phyloP scores from a whole-genome alignment of 2,329 filamentous ascomycete species.

The Aspergillus sclerotialis region DNA sequence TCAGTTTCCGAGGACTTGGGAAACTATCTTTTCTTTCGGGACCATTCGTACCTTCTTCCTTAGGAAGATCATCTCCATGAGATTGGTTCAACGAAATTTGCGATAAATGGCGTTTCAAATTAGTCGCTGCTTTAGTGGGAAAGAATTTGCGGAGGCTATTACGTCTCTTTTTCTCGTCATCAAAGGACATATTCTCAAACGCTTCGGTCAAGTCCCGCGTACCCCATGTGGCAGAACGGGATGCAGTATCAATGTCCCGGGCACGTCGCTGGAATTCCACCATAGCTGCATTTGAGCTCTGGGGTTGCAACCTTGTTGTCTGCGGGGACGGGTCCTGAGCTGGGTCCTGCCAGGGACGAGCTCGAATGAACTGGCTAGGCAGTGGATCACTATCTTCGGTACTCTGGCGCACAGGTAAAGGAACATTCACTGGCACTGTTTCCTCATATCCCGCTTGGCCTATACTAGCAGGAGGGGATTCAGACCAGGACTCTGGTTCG shows the following conservation, averaged over 20 bases:
- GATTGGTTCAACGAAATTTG: constrained; percentile 23
- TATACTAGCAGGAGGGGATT: constrained; percentile 19
- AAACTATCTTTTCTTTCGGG: constrained; percentile 25
- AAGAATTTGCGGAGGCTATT: constrained; percentile 40
- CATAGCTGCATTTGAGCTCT: constrained; percentile 50
- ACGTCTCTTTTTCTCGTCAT: constrained; percentile 35
- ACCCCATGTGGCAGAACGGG: constrained; percentile 50
- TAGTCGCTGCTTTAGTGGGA: constrained; percentile 37
- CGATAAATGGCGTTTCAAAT: constrained; percentile 39
- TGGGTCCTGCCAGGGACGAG: constrained; percentile 45
- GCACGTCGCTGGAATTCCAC: constrained; percentile 43
- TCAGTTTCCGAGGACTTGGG: constrained; percentile 28
- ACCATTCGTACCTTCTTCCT: constrained; percentile 12
- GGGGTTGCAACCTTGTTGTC: constrained; percentile 38
- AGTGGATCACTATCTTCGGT: constrained; percentile 25
- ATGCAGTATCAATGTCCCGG: constrained; percentile 47
- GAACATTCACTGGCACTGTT: constrained; percentile 16
- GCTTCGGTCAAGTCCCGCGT: constrained; percentile 45
- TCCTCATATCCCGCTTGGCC: too few relatives aligned
- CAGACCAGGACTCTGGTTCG: constrained; percentile 18
- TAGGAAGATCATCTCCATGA: constrained; percentile 17
- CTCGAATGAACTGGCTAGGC: constrained; percentile 30
- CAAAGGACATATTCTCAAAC: constrained; percentile 35
- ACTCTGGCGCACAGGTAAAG: constrained; percentile 14
- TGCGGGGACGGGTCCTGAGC: constrained; percentile 21